These are phyloP conservation scores for Hibiscus tridactylites DNA, from an alignment of 345 rosid species.

Conservation along the genomic window DNA sequence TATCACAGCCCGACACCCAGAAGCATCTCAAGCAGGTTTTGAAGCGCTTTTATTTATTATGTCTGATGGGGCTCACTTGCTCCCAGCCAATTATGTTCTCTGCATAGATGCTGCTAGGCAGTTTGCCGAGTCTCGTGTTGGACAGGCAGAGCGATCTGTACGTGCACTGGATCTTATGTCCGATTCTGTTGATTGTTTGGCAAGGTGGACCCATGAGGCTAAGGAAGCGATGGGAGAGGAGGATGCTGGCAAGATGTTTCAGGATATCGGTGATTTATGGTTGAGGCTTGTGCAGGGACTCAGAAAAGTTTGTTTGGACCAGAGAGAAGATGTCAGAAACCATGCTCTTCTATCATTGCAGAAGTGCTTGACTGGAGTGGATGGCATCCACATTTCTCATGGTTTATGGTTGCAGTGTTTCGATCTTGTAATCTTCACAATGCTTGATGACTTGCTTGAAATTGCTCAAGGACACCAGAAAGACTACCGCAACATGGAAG, in stretches of 20 bases:
- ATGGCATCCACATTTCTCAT: constrained; percentile 56
- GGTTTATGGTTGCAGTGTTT: constrained; percentile 85
- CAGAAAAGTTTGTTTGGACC: constrained; percentile 98
- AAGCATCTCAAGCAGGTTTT: constrained; percentile 97
- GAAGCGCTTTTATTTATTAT: constrained; percentile 74
- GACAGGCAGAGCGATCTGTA: constrained; percentile 86
- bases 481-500: constrained; percentile 94
- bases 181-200: constrained; percentile 69
- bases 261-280: constrained; percentile 96
- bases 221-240: constrained; percentile 73
- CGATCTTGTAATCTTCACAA: constrained; percentile 79
- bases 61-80: constrained; percentile 74
- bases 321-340: constrained; percentile 92
- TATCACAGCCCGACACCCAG: constrained; percentile 89
- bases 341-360: constrained; percentile 80
- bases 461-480: constrained; percentile 86
- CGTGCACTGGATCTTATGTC: constrained; percentile 86
- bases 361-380: constrained; percentile 78
- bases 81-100: constrained; percentile 75
- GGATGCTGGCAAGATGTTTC: constrained; percentile 57
- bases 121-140: constrained; percentile 97
- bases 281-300: constrained; percentile 87
- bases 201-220: constrained; percentile 62
- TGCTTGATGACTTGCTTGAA: constrained; percentile 92
- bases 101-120: constrained; percentile 87